Conservation (phyloP, 768 basidiomycete species). For the Dictyophora rubrovolvata region DNA sequence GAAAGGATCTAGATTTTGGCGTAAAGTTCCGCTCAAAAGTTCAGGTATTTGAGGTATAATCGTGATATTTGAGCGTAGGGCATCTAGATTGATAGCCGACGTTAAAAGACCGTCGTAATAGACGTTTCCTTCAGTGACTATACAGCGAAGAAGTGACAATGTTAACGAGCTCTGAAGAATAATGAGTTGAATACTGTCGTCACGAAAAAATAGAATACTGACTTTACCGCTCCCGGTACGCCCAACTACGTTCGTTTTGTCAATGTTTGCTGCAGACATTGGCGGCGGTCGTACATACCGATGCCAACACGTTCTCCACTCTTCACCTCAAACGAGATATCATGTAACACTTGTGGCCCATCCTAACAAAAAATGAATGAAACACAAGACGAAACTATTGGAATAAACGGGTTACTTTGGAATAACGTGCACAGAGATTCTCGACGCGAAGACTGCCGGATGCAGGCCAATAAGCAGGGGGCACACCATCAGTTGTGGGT, state of each 20-base stretch:
- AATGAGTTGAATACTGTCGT: slow-evolving; percentile 3
- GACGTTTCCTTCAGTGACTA: slow-evolving; percentile 29
- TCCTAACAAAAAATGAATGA: background rate
- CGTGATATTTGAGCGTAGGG: slow-evolving; percentile 46
- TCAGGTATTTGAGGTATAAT: slow-evolving; percentile 40
- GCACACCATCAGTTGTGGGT: slow-evolving; percentile 18
- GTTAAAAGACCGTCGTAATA: slow-evolving; percentile 32
- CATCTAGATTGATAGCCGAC: slow-evolving; percentile 45
- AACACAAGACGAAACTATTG: background rate
- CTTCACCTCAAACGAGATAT: slow-evolving; percentile 30
- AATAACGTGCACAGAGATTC: slow-evolving; percentile 24
- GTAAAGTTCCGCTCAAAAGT: slow-evolving; percentile 22
- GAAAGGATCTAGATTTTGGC: slow-evolving; percentile 38
- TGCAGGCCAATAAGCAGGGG: slow-evolving; percentile 33
- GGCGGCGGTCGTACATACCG: no score
- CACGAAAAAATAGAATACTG: background rate
- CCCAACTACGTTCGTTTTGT: slow-evolving; percentile 17
- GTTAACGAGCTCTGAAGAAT: slow-evolving; percentile 13
- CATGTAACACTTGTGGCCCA: slow-evolving; percentile 18
- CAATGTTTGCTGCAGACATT: no score
- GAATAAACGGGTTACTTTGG: slow-evolving; percentile 11
- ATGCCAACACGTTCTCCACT: slow-evolving; percentile 33
- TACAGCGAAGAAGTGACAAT: slow-evolving; percentile 28
- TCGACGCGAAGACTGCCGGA: slow-evolving; percentile 28
- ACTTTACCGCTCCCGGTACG: slow-evolving; percentile 9